phyloP scores from a whole-genome alignment of 768 basidiomycete genomes.

The Phaffia australis region DNA sequence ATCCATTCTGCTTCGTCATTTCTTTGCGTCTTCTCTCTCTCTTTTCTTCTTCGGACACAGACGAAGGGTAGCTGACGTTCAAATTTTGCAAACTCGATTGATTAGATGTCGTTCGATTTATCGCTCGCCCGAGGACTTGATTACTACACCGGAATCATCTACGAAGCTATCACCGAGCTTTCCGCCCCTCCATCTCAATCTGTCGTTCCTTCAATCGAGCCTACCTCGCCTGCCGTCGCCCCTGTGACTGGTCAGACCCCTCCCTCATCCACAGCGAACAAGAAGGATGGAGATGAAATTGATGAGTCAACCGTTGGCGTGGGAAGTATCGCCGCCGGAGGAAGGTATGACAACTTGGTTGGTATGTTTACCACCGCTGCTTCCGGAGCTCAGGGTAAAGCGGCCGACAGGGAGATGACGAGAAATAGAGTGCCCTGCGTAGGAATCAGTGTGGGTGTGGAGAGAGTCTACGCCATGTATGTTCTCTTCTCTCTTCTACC shows the following conservation, averaged over 20 bases:
- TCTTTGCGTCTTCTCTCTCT: too few species aligned
- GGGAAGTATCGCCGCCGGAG: slow-evolving; percentile 98
- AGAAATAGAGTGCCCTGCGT: slow-evolving; percentile 61
- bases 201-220: slow-evolving; percentile 34
- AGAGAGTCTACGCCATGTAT: slow-evolving; percentile 73
- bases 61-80: too few species aligned
- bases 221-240: slow-evolving; percentile 35
- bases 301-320: slow-evolving; percentile 91
- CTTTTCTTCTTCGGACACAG: too few species aligned
- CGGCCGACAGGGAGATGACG: slow-evolving; percentile 38
- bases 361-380: slow-evolving; percentile 68
- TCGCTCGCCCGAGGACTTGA: slow-evolving; percentile 95
- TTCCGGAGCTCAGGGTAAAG: slow-evolving; percentile 51
- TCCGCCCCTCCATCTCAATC: slow-evolving; percentile 66
- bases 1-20: not conserved
- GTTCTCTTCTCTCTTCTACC: not conserved
- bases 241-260: slow-evolving; percentile 31
- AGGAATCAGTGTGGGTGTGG: slow-evolving; percentile 83
- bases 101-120: slow-evolving; percentile 84
- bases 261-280: slow-evolving; percentile 42
- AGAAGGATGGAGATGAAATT: slow-evolving; percentile 53
- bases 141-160: slow-evolving; percentile 98
- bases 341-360: slow-evolving; percentile 90
- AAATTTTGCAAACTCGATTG: too few species aligned
- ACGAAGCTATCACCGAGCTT: slow-evolving; percentile 85